Evolutionary conservation across 108 stramenopile species (phyloP).

Genomic region (Asterionellopsis glacialis): DNA sequence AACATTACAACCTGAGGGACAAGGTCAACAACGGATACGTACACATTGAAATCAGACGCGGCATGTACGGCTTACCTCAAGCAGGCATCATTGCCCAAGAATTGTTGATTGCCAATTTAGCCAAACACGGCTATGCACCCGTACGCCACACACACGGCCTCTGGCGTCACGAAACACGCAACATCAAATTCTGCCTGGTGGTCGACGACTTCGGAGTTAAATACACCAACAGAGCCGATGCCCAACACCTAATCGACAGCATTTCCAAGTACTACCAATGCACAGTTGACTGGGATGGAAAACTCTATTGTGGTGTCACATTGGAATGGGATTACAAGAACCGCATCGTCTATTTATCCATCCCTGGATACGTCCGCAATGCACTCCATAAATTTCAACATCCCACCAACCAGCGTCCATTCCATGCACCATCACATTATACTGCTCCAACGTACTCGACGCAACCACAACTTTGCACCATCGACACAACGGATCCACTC

Average conservation of each 20-base stretch:
- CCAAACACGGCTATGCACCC: no score
- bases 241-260: no score
- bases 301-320: conserved; percentile 25
- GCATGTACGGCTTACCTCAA: no score
- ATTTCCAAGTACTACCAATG: conserved; percentile 35
- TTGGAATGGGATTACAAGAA: conserved; percentile 49
- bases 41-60: conserved; percentile 20
- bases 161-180: no score
- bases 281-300: conserved; percentile 25
- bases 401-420: conserved; percentile 31
- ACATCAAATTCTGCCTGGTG: no score
- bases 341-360: no score
- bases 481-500: conserved; percentile 18
- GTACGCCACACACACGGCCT: no score
- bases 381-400: conserved; percentile 12
- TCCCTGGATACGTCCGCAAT: no score
- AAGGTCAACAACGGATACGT: no score
- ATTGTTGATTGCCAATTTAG: no score
- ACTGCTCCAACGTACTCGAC: conserved; percentile 10
- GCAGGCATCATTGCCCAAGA: no score
- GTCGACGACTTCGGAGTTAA: conserved; percentile 19
- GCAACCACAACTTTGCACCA: no score
- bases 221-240: conserved; percentile 25
- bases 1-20: conserved; percentile 27
- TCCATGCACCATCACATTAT: conserved; percentile 30